phyloP scores from a whole-genome alignment of 2,329 filamentous ascomycete species.

The Aspergillus sp. region DNA sequence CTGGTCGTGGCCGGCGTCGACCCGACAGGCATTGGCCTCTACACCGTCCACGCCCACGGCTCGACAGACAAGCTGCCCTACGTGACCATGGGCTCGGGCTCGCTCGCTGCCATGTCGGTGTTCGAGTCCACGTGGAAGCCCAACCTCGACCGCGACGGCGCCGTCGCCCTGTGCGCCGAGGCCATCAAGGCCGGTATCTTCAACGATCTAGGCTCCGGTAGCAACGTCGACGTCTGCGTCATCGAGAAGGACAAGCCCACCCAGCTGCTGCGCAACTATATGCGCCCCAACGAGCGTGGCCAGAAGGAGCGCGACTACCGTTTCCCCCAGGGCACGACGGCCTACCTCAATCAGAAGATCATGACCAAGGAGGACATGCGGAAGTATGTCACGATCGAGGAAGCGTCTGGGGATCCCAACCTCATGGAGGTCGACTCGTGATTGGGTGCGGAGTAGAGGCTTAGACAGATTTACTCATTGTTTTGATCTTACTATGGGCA shows the following conservation, averaged over 20 bases:
- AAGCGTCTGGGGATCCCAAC: slow-evolving; percentile 70
- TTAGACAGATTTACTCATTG: slow-evolving; percentile 8
- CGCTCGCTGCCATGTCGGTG: slow-evolving; percentile 93
- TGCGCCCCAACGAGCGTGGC: slow-evolving; percentile 86
- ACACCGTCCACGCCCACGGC: slow-evolving; percentile 97
- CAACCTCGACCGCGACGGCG: slow-evolving; percentile 71
- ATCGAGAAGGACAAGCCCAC: slow-evolving; percentile 96
- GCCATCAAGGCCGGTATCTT: slow-evolving; percentile 97
- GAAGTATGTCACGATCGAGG: slow-evolving; percentile 90
- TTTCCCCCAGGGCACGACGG: slow-evolving; percentile 89
- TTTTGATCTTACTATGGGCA: slow-evolving; percentile 5
- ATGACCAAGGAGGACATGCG: slow-evolving; percentile 91
- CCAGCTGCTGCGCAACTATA: slow-evolving; percentile 80
- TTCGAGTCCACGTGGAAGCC: slow-evolving; percentile 96
- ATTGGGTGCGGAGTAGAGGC: slow-evolving; percentile 7
- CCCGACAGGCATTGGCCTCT: slow-evolving; percentile 90
- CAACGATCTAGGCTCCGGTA: slow-evolving; percentile 95
- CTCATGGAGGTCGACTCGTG: slow-evolving; percentile 63
- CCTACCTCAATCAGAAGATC: slow-evolving; percentile 91
- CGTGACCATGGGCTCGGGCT: slow-evolving; percentile 98
- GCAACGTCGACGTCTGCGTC: slow-evolving; percentile 94
- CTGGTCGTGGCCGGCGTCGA: slow-evolving; percentile 96
- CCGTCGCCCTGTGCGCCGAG: slow-evolving; percentile 77
- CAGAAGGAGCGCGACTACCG: slow-evolving; percentile 92
- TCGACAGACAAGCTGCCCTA: slow-evolving; percentile 98